These are phyloP conservation scores for Euphrasia confusa DNA, from an alignment of 257 asterid species.

Conservation along the genomic window DNA sequence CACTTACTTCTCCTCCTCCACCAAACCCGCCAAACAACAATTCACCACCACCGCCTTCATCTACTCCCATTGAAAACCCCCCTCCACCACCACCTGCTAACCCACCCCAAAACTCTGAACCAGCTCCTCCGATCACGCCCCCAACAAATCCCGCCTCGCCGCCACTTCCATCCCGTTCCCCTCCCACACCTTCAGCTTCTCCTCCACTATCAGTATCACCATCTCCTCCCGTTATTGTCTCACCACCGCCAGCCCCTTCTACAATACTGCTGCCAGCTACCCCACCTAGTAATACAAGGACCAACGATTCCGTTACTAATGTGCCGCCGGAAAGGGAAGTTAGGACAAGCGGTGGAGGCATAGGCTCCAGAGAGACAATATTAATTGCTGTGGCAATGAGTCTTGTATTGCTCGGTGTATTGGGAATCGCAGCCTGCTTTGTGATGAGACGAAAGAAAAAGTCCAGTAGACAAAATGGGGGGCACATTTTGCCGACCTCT, in stretches of 20 bases:
- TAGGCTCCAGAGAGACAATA: conserved; percentile 44
- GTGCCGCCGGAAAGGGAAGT: conserved; percentile 42
- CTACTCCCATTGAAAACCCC: conserved; percentile 38
- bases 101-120: conserved; percentile 37
- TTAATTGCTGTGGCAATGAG: conserved; percentile 40
- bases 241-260: conserved; percentile 30
- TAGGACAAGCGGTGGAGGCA: conserved; percentile 37
- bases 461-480: conserved; percentile 41
- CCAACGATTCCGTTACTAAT: conserved; percentile 25
- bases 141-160: conserved; percentile 40
- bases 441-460: conserved; percentile 61
- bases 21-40: conserved; percentile 18
- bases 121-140: conserved; percentile 32
- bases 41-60: conserved; percentile 30
- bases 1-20: conserved; percentile 41
- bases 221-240: conserved; percentile 28
- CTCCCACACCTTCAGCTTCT: conserved; percentile 36
- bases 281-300: conserved; percentile 40
- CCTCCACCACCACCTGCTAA: conserved; percentile 46
- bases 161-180: conserved; percentile 35
- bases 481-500: conserved; percentile 59
- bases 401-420: conserved; percentile 45
- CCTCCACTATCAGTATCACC: conserved; percentile 33
- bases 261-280: conserved; percentile 36
- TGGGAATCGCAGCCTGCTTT: conserved; percentile 51